Conservation (phyloP, 345 rosid species). For the Pseudoturritis turrita region DNA sequence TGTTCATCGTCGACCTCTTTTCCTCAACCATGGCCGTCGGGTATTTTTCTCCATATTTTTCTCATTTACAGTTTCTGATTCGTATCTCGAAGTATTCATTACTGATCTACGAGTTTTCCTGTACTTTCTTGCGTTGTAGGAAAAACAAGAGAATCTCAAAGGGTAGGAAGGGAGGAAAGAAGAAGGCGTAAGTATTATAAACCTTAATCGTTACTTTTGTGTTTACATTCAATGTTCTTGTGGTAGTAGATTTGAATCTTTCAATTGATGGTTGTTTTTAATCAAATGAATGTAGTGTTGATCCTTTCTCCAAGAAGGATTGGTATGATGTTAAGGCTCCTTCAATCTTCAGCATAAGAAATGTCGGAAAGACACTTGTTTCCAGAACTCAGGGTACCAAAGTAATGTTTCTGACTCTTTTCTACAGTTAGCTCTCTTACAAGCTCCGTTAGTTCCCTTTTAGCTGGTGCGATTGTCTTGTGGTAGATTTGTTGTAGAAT, state of each 20-base stretch:
- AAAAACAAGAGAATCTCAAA: slow-evolving; percentile 98
- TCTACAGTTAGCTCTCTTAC: neutral
- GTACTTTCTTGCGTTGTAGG: slow-evolving; percentile 31
- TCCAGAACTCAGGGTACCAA: slow-evolving; percentile 96
- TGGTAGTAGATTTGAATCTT: neutral
- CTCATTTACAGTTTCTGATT: neutral
- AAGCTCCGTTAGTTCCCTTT: neutral
- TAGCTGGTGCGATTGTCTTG: neutral
- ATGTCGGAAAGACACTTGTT: slow-evolving; percentile 89
- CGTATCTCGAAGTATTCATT: neutral
- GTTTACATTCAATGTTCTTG: neutral
- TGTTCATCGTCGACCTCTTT: slow-evolving; percentile 9
- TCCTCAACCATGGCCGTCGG: slow-evolving; percentile 36
- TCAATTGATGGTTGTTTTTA: neutral
- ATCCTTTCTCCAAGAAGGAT: slow-evolving; percentile 96
- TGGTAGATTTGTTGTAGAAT: neutral
- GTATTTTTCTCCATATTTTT: neutral
- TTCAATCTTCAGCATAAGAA: slow-evolving; percentile 50
- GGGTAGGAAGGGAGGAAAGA: slow-evolving; percentile 96
- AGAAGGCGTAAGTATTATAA: slow-evolving; percentile 67
- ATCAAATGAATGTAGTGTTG: slow-evolving; percentile 40
- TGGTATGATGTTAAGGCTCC: slow-evolving; percentile 99
- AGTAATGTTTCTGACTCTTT: slow-evolving; percentile 32
- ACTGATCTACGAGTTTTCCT: neutral
- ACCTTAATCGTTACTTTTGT: neutral